Evolutionary conservation across 2,329 filamentous ascomycete species (phyloP).

Genomic region (Rugonectria rugulosa): DNA sequence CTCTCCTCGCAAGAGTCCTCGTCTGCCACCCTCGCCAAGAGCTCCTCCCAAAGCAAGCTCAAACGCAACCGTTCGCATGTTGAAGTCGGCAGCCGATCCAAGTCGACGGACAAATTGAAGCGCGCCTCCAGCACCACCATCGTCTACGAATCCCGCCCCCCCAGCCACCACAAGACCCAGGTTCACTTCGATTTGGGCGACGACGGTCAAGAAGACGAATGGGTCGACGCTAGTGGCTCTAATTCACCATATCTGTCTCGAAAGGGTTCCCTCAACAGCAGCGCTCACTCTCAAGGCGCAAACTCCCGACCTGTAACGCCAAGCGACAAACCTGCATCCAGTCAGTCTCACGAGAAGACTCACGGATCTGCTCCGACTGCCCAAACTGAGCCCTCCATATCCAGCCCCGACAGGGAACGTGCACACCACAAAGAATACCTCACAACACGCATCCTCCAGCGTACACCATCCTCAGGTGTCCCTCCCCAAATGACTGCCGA

Average conservation of each 20-base stretch:
- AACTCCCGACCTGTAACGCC: slow-evolving; percentile 49
- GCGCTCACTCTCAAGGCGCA: slow-evolving; percentile 51
- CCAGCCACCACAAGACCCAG: slow-evolving; percentile 54
- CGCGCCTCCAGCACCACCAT: slow-evolving; percentile 60
- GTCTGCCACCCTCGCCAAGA: slow-evolving; percentile 58
- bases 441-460: slow-evolving; percentile 71
- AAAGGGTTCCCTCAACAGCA: slow-evolving; percentile 58
- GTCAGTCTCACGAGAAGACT: slow-evolving; percentile 19
- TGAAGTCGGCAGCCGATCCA: slow-evolving; percentile 61
- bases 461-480: slow-evolving; percentile 66
- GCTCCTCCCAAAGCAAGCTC: slow-evolving; percentile 60
- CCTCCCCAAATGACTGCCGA: slow-evolving; percentile 72
- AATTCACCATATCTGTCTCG: slow-evolving; percentile 64
- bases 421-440: slow-evolving; percentile 69
- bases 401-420: slow-evolving; percentile 50
- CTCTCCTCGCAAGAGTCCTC: slow-evolving; percentile 54
- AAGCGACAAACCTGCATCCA: slow-evolving; percentile 30
- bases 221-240: slow-evolving; percentile 71
- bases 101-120: slow-evolving; percentile 61
- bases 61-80: slow-evolving; percentile 68
- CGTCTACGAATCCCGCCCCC: slow-evolving; percentile 53
- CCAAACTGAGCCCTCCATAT: slow-evolving; percentile 24
- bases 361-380: slow-evolving; percentile 16
- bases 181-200: slow-evolving; percentile 71
- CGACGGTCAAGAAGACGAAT: slow-evolving; percentile 63